Base-by-base conservation (phyloP, 305 asterid genomes). In the Ruellia speciosa region DNA sequence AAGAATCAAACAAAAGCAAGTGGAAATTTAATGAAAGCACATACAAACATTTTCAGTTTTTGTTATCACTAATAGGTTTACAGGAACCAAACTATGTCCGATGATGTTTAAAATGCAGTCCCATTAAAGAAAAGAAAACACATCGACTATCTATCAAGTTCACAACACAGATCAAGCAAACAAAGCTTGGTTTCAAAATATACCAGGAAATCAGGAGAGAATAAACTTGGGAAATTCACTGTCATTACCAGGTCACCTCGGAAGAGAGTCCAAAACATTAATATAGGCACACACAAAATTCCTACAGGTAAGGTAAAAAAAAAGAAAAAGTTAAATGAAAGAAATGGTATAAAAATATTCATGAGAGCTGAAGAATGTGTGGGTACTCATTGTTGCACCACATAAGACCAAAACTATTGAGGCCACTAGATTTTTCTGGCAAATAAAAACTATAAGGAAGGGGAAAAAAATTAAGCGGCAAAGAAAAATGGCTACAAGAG, bases 201-300 rank as follows among this genome's bases (percentile, higher is more conserved):
- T 90, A 90, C 97, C 97, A 87, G 82, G 81, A 87, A 90, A 65
- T 92, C 95, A 51, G 90, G 94, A 66, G 96, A 85, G 72, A 83
- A 61, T 68, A 90, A 72, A 70, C 68, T 71, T 5, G 95, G 84
- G 58, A 90, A 90, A 76, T 74, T 75, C 83, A 90, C 64, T 16
- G 96, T 79, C 82, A 73, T 67, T 81, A 66, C 79, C 80, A 85
- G 60, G 77, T 90, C 97, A 66, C 96, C 97, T 12, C 82, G 90
- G 67, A 85, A 56, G 69, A 81, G 73, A 64, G 97, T 74, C 97
- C 97, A 90, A 9, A 90, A 55, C 66, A 87, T 76, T 64, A 90
- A 72, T 41, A 85, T 68, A 47, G 97, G 97, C 4, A 81, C 85
- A 64, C 97, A 90, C 51, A 90, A 56, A 67, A 90, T 70, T 52